Evolutionary conservation across 805 yeast genomes (phyloP), one percentile per base, ranked within the genome.

Genomic region (Sungouiella thailandica): DNA sequence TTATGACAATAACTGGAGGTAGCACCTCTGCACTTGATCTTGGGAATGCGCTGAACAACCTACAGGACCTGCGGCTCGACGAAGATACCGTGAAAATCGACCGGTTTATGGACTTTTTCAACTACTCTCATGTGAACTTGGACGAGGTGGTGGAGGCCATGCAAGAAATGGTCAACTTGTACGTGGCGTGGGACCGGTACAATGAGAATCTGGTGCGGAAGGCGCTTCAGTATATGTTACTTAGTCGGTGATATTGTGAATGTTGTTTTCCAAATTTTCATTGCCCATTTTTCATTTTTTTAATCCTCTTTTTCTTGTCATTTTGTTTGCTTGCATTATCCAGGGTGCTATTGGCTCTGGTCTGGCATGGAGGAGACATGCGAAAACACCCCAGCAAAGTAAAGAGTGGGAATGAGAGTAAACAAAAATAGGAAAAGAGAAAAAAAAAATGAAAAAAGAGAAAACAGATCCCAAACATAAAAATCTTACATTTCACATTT

Each of bases 161-260:
- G 18, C 97, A 90, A 54, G 96, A 88, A 46, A 61, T 88, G 50
- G 70, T 90, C 26, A 77, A 83, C 3, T 58, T 89, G 3, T 90
- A 89, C 53, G 89, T 86, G 30, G 72, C 76, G 5, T 89, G 97
- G 96, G 87, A 83, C 44, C 55, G 75, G n/a, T 88, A 84, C 50
- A 86, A 84, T 48, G 96, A 85, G 53, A 68, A 65, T 20, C 56
- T 63, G 42, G 72, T 78, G 13, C 69, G 75, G 37, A 72, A 70
- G 40, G 63, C 69, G 2, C 51, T 75, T 11, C 77, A 71, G 37
- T 40, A 48, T 28, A 64, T 66, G 70, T 45, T 67, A 13, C 7
- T 16, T 28, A 56, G 53, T 25, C 46, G 66, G 18, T 50, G 34
- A 13, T n/a, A 12, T 7, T 16, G 23, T 5, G 14, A n/a, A 12